Percentiles rank a stretch among this genome's conserved stretches.
These are phyloP conservation scores for Macroventuria anomochaeta DNA, from an alignment of 2,329 filamentous ascomycete species.

Conservation along the genomic window DNA sequence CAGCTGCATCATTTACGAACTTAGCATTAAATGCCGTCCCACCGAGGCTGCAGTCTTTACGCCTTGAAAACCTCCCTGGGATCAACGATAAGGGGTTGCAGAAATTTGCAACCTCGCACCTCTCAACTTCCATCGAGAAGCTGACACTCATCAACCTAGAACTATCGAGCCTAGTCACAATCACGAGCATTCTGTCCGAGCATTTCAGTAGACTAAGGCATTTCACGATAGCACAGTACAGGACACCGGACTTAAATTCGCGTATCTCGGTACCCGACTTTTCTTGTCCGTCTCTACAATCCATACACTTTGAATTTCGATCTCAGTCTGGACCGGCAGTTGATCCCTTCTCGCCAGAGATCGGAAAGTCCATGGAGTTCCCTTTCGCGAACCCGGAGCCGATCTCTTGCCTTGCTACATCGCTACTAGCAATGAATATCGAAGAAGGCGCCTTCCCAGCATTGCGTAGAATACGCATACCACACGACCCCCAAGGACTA, in stretches of 20 bases:
- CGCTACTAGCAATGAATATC: conserved; percentile 70
- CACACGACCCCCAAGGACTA: conserved; percentile 71
- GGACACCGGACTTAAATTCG: conserved; percentile 54
- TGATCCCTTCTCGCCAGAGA: conserved; percentile 9
- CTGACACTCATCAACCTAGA: conserved; percentile 62
- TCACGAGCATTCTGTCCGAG: conserved; percentile 59
- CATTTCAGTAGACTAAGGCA: conserved; percentile 53
- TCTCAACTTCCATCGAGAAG: conserved; percentile 54
- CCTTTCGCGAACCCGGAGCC: conserved; percentile 46
- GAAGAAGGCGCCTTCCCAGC: conserved; percentile 66
- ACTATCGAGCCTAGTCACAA: conserved; percentile 57
- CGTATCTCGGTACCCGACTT: conserved; percentile 56
- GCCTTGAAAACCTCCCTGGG: conserved; percentile 62
- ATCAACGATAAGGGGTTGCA: conserved; percentile 63
- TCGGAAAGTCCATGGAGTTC: conserved; percentile 16
- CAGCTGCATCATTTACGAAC: conserved; percentile 62
- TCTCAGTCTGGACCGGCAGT: conserved; percentile 34
- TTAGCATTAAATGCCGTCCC: conserved; percentile 61
- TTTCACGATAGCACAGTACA: conserved; percentile 61
- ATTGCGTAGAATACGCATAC: conserved; percentile 66
- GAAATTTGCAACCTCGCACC: conserved; percentile 57
- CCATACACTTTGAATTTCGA: conserved; percentile 66
- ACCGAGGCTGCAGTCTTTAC: conserved; percentile 56
- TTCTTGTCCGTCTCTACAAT: conserved; percentile 56
- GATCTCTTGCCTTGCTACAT: conserved; percentile 61